Conservation (phyloP, 1,139 yeast species). For the Yamadazyma diospyri region DNA sequence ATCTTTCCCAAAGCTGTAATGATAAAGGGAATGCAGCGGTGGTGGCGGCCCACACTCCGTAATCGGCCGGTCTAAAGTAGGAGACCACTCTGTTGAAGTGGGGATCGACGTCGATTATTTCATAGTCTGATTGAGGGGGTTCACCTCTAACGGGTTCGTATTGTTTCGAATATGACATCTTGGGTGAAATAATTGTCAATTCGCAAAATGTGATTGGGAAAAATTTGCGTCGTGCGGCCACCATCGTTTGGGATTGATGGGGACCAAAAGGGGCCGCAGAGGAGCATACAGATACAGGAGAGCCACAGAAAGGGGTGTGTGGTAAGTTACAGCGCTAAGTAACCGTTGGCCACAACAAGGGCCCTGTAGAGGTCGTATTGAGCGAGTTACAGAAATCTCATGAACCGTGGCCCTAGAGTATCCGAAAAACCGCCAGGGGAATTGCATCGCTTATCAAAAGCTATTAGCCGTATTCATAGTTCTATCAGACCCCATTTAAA, state of each 20-base stretch:
- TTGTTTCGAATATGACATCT: slow-evolving; percentile 40
- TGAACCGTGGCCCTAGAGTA: too few species aligned
- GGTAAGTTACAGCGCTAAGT: too few species aligned
- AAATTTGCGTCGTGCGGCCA: slow-evolving; percentile 7
- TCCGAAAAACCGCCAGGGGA: too few species aligned
- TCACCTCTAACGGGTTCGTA: slow-evolving; percentile 45
- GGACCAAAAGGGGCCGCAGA: background rate
- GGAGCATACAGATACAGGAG: background rate
- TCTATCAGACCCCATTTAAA: too few species aligned
- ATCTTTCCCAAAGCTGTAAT: slow-evolving; percentile 57
- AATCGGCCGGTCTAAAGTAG: slow-evolving; percentile 70
- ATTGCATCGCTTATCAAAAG: too few species aligned
- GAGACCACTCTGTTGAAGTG: slow-evolving; percentile 68
- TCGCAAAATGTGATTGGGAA: slow-evolving; percentile 31
- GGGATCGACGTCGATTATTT: slow-evolving; percentile 76
- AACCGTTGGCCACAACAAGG: too few species aligned
- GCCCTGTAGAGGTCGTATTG: too few species aligned
- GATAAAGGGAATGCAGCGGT: slow-evolving; percentile 63
- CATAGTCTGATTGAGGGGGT: slow-evolving; percentile 44
- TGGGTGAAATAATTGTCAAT: slow-evolving; percentile 17
- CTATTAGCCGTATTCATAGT: too few species aligned
- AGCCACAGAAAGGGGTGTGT: too few species aligned
- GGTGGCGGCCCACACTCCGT: slow-evolving; percentile 61
- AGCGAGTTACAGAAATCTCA: too few species aligned
- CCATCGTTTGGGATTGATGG: background rate